These are phyloP conservation scores for Rhodotorula graminis DNA, from an alignment of 768 basidiomycete species.

Conservation along the genomic window DNA sequence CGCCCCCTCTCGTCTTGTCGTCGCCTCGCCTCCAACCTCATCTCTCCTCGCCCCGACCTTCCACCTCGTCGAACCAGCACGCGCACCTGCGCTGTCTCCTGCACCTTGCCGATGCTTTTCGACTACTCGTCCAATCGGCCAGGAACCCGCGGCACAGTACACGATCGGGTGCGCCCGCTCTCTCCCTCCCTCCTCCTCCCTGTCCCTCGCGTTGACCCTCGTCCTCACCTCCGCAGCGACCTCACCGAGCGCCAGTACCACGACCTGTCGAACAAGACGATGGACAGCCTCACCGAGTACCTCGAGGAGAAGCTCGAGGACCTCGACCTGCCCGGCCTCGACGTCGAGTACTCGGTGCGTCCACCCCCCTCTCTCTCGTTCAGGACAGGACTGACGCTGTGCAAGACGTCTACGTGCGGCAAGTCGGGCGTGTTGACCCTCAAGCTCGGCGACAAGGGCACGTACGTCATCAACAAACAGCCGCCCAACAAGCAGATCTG, in stretches of 20 bases:
- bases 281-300: slow-evolving; percentile 69
- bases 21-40: background rate
- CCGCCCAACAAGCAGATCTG: slow-evolving; percentile 97
- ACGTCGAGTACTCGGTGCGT: slow-evolving; percentile 80
- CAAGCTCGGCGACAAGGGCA: slow-evolving; percentile 64
- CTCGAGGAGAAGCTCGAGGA: slow-evolving; percentile 62
- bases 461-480: slow-evolving; percentile 95
- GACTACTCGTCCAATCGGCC: accelerated
- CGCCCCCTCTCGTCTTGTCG: background rate
- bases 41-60: background rate
- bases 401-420: slow-evolving; percentile 28
- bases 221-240: slow-evolving; percentile 47
- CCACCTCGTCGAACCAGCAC: background rate
- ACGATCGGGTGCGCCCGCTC: background rate
- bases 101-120: background rate
- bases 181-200: too few relatives aligned
- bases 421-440: slow-evolving; percentile 90
- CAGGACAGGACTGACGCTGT: background rate
- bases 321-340: slow-evolving; percentile 61
- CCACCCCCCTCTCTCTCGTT: background rate
- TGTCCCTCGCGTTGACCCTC: background rate
- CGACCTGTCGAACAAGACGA: slow-evolving; percentile 64
- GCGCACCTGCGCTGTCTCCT: background rate
- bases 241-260: slow-evolving; percentile 68
- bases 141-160: background rate